Evolutionary conservation across 2,329 filamentous ascomycete species (phyloP).

Genomic region (Endoconidiophora laricicola): DNA sequence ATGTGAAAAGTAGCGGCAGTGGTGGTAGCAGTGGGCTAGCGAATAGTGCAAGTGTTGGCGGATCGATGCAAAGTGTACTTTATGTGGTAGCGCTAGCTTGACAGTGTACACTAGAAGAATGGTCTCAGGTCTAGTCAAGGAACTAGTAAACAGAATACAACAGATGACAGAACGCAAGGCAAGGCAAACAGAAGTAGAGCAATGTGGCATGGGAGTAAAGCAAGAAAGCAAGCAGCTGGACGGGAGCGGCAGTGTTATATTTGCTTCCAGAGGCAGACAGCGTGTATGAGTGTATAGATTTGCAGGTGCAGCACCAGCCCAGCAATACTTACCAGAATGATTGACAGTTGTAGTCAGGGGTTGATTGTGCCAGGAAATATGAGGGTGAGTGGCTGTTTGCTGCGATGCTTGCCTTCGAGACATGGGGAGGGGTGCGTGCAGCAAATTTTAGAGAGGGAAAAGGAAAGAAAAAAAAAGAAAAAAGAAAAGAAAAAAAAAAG

Average conservation of each 20-base stretch:
- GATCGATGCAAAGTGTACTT: background rate
- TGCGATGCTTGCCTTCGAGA: background rate
- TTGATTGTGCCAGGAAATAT: background rate
- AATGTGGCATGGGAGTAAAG: constrained; percentile 5
- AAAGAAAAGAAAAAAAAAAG: background rate
- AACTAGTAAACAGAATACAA: constrained; percentile 18
- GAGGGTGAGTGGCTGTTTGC: background rate
- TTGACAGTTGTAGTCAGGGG: constrained; percentile 6
- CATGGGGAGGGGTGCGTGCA: background rate
- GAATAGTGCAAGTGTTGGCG: no score
- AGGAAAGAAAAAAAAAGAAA: background rate
- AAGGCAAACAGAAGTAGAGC: constrained; percentile 4
- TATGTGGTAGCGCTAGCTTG: background rate
- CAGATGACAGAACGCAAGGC: constrained; percentile 8
- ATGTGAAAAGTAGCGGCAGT: no score
- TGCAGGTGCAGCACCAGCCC: background rate
- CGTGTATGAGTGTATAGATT: no score
- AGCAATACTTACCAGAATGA: background rate
- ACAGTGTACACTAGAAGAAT: no score
- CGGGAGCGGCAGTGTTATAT: constrained; percentile 6
- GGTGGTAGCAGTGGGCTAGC: no score
- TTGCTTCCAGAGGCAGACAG: constrained; percentile 5
- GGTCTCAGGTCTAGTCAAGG: background rate
- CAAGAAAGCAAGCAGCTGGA: background rate
- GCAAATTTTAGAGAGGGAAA: background rate